A percentile compares a stretch with the other conserved stretches of the same genome.
These are phyloP conservation scores for Nigrospora oryzae DNA, from an alignment of 2,329 filamentous ascomycete genomes.

Conservation along the genomic window DNA sequence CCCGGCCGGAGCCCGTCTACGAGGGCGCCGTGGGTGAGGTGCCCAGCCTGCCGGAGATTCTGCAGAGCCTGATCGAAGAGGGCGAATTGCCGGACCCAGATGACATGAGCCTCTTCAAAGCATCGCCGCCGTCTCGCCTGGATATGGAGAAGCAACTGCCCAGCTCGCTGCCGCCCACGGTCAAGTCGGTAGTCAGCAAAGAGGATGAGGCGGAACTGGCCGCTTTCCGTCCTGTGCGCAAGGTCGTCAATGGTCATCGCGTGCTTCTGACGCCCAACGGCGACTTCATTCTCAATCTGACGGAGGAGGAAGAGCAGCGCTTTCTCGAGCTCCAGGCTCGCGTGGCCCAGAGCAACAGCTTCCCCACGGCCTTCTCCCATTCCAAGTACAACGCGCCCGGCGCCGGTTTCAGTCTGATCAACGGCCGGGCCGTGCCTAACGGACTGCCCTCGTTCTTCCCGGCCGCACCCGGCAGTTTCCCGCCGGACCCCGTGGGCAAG, in stretches of 20 bases:
- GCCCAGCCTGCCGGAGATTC: conserved; percentile 23
- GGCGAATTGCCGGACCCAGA: conserved; percentile 24
- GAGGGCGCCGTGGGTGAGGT: conserved; percentile 22
- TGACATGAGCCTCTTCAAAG: conserved; percentile 30
- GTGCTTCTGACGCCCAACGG: conserved; percentile 70
- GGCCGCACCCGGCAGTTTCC: conserved; percentile 32
- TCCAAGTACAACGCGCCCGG: conserved; percentile 46
- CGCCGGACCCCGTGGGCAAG: conserved; percentile 53
- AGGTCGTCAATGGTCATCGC: conserved; percentile 54
- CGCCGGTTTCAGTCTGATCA: conserved; percentile 53
- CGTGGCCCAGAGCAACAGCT: conserved; percentile 39
- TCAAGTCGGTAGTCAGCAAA: conserved; percentile 39
- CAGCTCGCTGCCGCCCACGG: conserved; percentile 24
- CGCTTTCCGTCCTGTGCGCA: conserved; percentile 51
- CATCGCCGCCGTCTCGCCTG: conserved; percentile 22
- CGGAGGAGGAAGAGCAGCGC: conserved; percentile 57
- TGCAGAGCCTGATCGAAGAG: conserved; percentile 26
- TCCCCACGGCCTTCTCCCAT: conserved; percentile 47
- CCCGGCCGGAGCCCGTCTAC: conserved; percentile 16
- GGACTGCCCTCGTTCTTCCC: conserved; percentile 56
- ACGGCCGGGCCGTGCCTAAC: conserved; percentile 56
- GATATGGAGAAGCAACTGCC: conserved; percentile 18
- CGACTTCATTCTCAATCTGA: conserved; percentile 66
- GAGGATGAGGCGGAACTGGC: conserved; percentile 47
- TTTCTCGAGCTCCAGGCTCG: conserved; percentile 61